Evolutionary conservation across 1,139 yeast species (phyloP).

Genomic region (Entelexis sorbosivorans): DNA sequence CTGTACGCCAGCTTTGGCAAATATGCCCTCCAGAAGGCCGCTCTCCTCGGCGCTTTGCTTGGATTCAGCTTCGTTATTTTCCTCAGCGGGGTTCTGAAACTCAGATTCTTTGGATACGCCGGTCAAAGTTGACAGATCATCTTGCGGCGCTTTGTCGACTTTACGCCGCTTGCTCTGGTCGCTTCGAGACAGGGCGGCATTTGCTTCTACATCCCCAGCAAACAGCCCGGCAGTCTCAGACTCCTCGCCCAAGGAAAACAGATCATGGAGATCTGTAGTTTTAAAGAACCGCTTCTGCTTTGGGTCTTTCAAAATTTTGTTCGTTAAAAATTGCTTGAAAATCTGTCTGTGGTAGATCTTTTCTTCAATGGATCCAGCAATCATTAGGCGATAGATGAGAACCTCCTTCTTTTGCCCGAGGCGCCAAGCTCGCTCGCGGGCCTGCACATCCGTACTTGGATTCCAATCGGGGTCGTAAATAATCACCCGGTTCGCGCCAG

Average conservation of each 20-base stretch:
- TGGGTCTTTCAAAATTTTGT: conserved; percentile 89
- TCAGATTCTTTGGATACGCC: conserved; percentile 30
- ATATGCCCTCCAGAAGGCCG: conserved; percentile 61
- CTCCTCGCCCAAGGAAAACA: conserved; percentile 69
- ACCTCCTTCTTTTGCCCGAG: conserved; percentile 90
- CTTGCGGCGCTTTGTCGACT: conserved; percentile 9
- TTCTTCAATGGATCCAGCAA: conserved; percentile 92
- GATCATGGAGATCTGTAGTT: conserved; percentile 79
- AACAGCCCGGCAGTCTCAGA: conserved; percentile 55
- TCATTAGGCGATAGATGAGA: conserved; percentile 82
- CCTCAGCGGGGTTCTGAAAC: conserved; percentile 18
- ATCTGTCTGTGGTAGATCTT: conserved; percentile 94
- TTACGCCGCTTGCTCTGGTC: conserved; percentile 21
- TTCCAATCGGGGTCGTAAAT: conserved; percentile 98
- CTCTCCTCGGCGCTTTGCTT: conserved; percentile 8
- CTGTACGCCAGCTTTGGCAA: conserved; percentile 63
- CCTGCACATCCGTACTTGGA: conserved; percentile 94
- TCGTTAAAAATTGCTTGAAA: conserved; percentile 85
- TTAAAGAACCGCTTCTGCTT: conserved; percentile 88
- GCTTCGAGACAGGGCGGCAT: conserved; percentile 27
- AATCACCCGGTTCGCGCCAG: conserved; percentile 91
- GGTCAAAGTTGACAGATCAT: conserved; percentile 16
- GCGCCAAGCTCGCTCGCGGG: conserved; percentile 95
- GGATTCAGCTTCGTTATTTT: conserved; percentile 24
- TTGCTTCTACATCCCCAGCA: conserved; percentile 17